These are phyloP conservation scores for Herpetomonas muscarum DNA, from an alignment of 208 protist genomes.

Conservation along the genomic window DNA sequence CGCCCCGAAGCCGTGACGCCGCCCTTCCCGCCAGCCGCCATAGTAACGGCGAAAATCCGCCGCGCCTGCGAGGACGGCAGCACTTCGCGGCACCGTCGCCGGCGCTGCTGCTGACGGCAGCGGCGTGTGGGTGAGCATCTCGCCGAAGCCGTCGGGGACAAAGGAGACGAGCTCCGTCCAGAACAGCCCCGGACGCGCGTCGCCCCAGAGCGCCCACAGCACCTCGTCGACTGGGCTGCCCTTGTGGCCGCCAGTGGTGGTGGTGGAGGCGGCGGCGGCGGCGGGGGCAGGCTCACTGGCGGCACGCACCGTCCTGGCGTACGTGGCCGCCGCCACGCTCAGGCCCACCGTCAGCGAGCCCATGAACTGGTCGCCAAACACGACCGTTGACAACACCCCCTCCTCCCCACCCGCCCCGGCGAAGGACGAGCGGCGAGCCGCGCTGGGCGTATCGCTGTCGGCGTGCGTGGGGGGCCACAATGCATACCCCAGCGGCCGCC, in stretches of 20 bases:
- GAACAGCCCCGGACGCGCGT: slow-evolving; percentile 13
- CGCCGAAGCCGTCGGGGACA: slow-evolving; percentile 33
- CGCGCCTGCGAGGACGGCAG: not conserved
- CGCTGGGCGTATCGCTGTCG: too few relatives aligned
- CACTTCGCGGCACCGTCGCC: not conserved
- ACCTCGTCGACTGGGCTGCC: not conserved
- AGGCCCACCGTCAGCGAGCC: slow-evolving; percentile 16
- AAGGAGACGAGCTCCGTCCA: slow-evolving; percentile 20
- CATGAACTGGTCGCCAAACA: slow-evolving; percentile 16
- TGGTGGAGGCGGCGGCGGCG: too few relatives aligned
- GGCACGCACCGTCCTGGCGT: slow-evolving; percentile 4
- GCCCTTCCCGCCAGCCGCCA: slow-evolving; percentile 45
- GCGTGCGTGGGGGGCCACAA: too few relatives aligned
- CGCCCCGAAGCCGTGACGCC: slow-evolving; percentile 59
- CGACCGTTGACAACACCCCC: not conserved
- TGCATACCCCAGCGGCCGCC: not conserved
- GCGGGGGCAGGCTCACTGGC: not conserved
- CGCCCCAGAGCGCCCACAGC: not conserved
- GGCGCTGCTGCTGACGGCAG: not conserved
- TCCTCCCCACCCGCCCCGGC: slow-evolving; percentile 3
- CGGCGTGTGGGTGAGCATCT: slow-evolving; percentile 7
- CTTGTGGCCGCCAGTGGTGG: not conserved
- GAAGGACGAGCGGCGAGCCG: not conserved
- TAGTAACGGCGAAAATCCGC: slow-evolving; percentile 48
- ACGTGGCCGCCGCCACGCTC: slow-evolving; percentile 5